These are phyloP conservation scores for Mycena epipterygia DNA, from an alignment of 768 basidiomycete genomes.

Conservation along the genomic window DNA sequence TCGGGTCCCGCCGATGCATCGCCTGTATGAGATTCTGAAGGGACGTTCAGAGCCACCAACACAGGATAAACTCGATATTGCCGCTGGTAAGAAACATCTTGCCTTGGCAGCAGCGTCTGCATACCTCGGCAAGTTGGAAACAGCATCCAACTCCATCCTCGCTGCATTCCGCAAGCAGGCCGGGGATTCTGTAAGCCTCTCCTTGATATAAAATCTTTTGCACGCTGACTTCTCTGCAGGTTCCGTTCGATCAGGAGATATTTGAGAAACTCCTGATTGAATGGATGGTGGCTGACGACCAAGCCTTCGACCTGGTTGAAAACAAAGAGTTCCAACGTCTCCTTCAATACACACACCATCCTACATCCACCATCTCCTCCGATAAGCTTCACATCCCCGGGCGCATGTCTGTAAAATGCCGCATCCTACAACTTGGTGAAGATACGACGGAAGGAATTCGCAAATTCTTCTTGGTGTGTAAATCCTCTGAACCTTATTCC, in stretches of 20 bases:
- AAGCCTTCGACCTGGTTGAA: background rate
- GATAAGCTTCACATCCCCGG: background rate
- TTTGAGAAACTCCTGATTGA: conserved; percentile 22
- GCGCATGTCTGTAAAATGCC: background rate
- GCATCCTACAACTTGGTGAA: background rate
- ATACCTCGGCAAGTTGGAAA: conserved; percentile 26
- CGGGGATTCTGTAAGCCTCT: conserved; percentile 3
- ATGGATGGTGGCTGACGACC: conserved; percentile 25
- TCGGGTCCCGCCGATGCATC: conserved; percentile 22
- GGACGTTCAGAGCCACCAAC: conserved; percentile 13
- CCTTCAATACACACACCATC: conserved; percentile 6
- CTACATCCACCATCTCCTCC: background rate
- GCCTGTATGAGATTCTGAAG: conserved; percentile 28
- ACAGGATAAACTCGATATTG: conserved; percentile 21
- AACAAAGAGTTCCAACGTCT: background rate
- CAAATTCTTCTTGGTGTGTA: conserved; percentile 4
- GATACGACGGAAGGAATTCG: background rate
- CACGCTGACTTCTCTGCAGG: conserved; percentile 4
- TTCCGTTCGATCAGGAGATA: conserved; percentile 38
- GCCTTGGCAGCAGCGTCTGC: conserved; percentile 8
- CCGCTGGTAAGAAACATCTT: conserved; percentile 19
- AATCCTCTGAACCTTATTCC: background rate
- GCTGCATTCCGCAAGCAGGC: conserved; percentile 39
- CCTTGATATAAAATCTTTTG: background rate
- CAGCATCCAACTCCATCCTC: conserved; percentile 33